Evolutionary conservation across 495 filamentous ascomycete genomes (phyloP), one percentile per base, ranked within the genome.

Genomic region (Talaromyces thailandensis): DNA sequence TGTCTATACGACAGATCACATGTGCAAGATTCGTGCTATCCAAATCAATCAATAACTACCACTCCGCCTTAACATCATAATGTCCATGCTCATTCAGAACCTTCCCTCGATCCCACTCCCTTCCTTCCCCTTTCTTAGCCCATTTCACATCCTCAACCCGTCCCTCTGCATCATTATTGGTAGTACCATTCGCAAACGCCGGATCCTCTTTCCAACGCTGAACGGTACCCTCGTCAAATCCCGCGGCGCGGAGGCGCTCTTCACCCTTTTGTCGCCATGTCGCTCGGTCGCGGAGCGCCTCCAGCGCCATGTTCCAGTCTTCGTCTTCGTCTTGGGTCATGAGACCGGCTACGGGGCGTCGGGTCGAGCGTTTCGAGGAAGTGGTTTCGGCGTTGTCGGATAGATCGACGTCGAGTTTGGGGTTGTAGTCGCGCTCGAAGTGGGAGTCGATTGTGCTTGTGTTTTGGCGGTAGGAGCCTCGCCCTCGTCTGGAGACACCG

Each of bases 41-140:
- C 14, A 40, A 40, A 40, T 40, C 12, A 40, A 5, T 40, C 4
- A 37, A 12, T 2, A 25, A 28, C 64, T 72, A 77, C 80, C 80
- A 82, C 58, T 67, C 56, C 25, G 82, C 79, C 60, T 78, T 79
- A 23, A 86, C 69, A 59, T 78, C 74, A 61, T 84, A 77, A 64
- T 81, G 74, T 1, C 86, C 88, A 60, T 88, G 81, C 12, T 79
- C 81, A 64, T 86, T 82, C 37, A 91, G 73, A 32, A 90, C 84
- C 69, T 96, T 96, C 18, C 90, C 90, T 7, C 86, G 79, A 80
- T 98, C 93, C 93, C 93, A 97, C 69, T 96, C 93, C 37, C 91
- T 82, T n/a, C 83, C 79, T 64, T 91, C 88, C 0, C 91, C 93
- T 52, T 82, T 84, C 69, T 86, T 88, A 51, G 80, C 80, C 93